phyloP scores from a whole-genome alignment of 2,329 filamentous ascomycete species.

The Ophiostoma angusticollis region DNA sequence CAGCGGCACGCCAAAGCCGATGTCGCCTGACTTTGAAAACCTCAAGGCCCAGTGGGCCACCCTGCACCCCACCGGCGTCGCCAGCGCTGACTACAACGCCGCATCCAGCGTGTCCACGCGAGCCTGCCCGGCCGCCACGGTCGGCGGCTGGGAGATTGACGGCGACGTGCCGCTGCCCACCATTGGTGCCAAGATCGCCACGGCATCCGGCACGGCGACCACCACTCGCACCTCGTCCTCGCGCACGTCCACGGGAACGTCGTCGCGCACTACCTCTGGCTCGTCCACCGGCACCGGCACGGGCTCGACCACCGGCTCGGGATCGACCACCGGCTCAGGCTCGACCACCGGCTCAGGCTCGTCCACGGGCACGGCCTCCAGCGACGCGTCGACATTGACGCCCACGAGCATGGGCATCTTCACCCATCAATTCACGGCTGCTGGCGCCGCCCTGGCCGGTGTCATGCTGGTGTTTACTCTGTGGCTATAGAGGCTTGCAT shows the following conservation, averaged over 20 bases:
- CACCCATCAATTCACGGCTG: conserved; percentile 35
- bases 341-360: conserved; percentile 4
- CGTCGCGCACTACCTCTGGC: conserved; percentile 8
- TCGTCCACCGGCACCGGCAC: conserved; percentile 13
- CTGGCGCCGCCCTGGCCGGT: conserved; percentile 33
- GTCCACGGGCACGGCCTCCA: conserved; percentile 16
- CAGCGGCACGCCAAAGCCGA: conserved; percentile 59
- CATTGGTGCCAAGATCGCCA: conserved; percentile 26
- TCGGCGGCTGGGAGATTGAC: conserved; percentile 59
- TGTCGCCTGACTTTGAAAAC: conserved; percentile 66
- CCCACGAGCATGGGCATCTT: conserved; percentile 29
- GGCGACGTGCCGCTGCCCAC: conserved; percentile 58
- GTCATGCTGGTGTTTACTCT: conserved; percentile 41
- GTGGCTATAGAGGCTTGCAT: conserved; percentile 25
- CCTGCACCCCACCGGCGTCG: conserved; percentile 55
- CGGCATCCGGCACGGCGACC: conserved; percentile 19
- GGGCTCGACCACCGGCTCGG: conserved; percentile 12
- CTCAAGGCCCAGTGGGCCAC: conserved; percentile 65
- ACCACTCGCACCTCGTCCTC: conserved; percentile 17
- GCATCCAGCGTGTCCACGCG: conserved; percentile 48
- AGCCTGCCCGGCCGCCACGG: conserved; percentile 56
- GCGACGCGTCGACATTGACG: conserved; percentile 16
- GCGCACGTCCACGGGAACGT: conserved; percentile 14
- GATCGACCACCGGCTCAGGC: conserved; percentile 21
- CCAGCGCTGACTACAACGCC: conserved; percentile 51